Evolutionary conservation across 148 eudicot species (phyloP).

Genomic region (Salicornia ramosissima): DNA sequence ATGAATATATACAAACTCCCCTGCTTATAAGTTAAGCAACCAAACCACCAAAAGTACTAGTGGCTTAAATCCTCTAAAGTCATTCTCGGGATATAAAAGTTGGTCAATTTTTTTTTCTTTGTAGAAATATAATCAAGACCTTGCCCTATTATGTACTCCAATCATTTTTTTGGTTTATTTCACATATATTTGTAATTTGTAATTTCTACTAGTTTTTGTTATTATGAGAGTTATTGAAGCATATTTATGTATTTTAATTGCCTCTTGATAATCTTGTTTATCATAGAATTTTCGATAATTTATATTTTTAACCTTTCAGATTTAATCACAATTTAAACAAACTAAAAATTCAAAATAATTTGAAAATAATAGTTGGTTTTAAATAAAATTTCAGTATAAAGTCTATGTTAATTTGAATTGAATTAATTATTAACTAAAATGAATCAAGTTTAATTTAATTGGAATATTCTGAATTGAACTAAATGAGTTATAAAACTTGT

Average conservation of each 20-base stretch:
- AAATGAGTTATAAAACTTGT: too few relatives aligned
- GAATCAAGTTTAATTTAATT: too few relatives aligned
- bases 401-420: too few relatives aligned
- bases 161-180: constrained; percentile 9
- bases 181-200: neutral
- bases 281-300: too few relatives aligned
- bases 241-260: neutral
- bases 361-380: too few relatives aligned
- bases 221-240: neutral
- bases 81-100: constrained; percentile 15
- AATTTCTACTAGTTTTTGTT: neutral
- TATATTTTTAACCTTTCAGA: too few relatives aligned
- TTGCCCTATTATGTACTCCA: neutral
- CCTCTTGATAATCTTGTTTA: too few relatives aligned
- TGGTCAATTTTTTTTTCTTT: constrained; percentile 23
- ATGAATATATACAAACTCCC: constrained; percentile 13
- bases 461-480: too few relatives aligned
- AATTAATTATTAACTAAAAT: too few relatives aligned
- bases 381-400: too few relatives aligned
- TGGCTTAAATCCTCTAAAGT: constrained; percentile 20
- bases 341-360: too few relatives aligned
- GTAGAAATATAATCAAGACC: constrained; percentile 6
- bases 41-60: constrained; percentile 23
- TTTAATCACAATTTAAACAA: too few relatives aligned
- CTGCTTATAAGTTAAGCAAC: constrained; percentile 37